These are phyloP conservation scores for Betula pendula DNA, from an alignment of 306 rosid genomes.

Conservation along the genomic window DNA sequence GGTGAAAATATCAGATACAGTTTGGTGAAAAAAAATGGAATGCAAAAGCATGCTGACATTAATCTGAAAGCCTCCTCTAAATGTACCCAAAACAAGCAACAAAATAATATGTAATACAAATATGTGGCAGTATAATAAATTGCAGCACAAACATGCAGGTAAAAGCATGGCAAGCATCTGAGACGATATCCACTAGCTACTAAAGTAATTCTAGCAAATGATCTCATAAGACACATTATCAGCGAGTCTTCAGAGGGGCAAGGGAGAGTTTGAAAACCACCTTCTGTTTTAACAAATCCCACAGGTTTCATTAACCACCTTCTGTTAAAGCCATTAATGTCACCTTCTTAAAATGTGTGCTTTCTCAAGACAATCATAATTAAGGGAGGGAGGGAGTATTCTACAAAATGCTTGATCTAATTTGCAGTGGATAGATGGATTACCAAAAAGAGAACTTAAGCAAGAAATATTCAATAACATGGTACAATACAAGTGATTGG, in stretches of 20 bases:
- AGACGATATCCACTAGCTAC: background rate
- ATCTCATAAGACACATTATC: background rate
- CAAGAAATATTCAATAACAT: constrained; percentile 8
- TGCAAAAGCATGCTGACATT: background rate
- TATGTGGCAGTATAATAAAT: background rate
- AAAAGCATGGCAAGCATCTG: background rate
- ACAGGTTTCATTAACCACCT: too few species aligned
- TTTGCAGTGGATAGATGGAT: background rate
- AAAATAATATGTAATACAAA: background rate
- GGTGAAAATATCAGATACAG: constrained; percentile 9
- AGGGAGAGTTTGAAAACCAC: background rate
- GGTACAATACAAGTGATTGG: background rate
- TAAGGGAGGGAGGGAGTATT: background rate
- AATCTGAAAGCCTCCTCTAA: constrained; percentile 10
- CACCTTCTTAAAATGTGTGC: background rate
- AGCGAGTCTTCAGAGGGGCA: background rate
- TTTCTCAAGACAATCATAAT: background rate
- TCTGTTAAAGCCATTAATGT: background rate
- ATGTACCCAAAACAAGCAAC: constrained; percentile 21
- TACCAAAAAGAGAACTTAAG: background rate
- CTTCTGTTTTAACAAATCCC: background rate
- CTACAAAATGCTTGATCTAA: background rate
- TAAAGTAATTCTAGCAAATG: background rate
- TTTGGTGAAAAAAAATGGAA: background rate
- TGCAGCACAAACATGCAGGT: background rate